These are phyloP conservation scores for Craterostigma plantagineum DNA, from an alignment of 257 asterid species.

Conservation along the genomic window DNA sequence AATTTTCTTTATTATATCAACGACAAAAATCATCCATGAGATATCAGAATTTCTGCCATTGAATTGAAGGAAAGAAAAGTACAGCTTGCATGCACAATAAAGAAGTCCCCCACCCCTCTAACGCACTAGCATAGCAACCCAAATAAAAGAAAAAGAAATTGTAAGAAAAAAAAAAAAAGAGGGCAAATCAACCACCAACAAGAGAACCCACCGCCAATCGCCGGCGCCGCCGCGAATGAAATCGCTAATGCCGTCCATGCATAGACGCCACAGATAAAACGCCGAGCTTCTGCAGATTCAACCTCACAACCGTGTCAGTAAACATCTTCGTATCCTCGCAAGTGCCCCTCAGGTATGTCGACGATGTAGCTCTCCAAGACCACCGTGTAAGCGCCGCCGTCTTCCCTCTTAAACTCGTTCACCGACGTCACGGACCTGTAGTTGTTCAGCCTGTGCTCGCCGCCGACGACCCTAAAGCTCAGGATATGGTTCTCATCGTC, in stretches of 20 bases:
- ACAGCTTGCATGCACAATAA: too few species aligned
- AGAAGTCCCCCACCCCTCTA: too few species aligned
- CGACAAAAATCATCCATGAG: too few species aligned
- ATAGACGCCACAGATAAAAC: constrained; percentile 42
- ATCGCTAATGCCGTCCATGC: constrained; percentile 24
- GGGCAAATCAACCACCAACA: too few species aligned
- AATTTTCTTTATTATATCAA: too few species aligned
- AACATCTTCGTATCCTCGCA: constrained; percentile 74
- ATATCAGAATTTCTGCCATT: too few species aligned
- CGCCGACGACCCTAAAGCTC: constrained; percentile 76
- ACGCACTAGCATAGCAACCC: too few species aligned
- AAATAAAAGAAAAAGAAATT: too few species aligned
- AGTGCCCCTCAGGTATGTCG: constrained; percentile 77
- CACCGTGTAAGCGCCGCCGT: constrained; percentile 25
- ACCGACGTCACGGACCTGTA: constrained; percentile 67
- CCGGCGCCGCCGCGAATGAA: too few species aligned
- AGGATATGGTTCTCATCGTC: constrained; percentile 48
- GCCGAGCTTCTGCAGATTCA: constrained; percentile 70
- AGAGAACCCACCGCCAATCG: too few species aligned
- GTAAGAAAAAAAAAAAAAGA: too few species aligned
- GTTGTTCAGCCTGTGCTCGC: constrained; percentile 67
- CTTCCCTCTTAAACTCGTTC: constrained; percentile 27
- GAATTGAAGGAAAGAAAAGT: too few species aligned
- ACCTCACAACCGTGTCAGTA: constrained; percentile 70
- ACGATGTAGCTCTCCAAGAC: constrained; percentile 74